phyloP scores from a whole-genome alignment of 768 basidiomycete genomes.

The Pleurotus ostreatus region DNA sequence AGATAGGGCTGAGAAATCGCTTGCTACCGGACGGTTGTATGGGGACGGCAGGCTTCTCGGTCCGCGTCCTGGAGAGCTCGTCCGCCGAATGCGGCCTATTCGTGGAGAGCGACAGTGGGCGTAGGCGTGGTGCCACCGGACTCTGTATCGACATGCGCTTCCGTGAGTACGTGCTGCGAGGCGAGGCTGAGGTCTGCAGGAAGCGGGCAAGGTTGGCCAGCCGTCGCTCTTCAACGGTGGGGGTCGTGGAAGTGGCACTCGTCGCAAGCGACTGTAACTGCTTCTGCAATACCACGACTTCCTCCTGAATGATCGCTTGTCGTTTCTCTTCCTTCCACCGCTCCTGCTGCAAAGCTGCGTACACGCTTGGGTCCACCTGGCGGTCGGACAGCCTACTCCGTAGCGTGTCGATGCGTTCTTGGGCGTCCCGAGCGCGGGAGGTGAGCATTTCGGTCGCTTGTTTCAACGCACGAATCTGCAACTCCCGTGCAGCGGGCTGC shows the following conservation, averaged over 20 bases:
- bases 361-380: slow-evolving; percentile 31
- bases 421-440: slow-evolving; percentile 41
- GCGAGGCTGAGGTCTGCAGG: background rate
- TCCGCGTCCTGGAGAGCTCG: background rate
- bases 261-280: slow-evolving; percentile 26
- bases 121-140: background rate
- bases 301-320: slow-evolving; percentile 29
- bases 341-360: slow-evolving; percentile 36
- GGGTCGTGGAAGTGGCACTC: background rate
- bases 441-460: slow-evolving; percentile 38
- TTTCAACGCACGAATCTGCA: slow-evolving; percentile 44
- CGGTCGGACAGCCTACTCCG: background rate
- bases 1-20: background rate
- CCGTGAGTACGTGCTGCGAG: background rate
- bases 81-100: slow-evolving; percentile 4
- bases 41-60: background rate
- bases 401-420: slow-evolving; percentile 25
- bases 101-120: background rate
- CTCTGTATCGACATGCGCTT: background rate
- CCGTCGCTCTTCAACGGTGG: background rate
- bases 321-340: slow-evolving; percentile 51
- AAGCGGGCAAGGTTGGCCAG: background rate
- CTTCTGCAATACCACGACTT: slow-evolving; percentile 31
- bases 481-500: slow-evolving; percentile 34
- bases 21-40: background rate